Evolutionary conservation across 1,139 yeast genomes (phyloP), one percentile per base, ranked within the genome.

Genomic region (Kodamaea derodonti): DNA sequence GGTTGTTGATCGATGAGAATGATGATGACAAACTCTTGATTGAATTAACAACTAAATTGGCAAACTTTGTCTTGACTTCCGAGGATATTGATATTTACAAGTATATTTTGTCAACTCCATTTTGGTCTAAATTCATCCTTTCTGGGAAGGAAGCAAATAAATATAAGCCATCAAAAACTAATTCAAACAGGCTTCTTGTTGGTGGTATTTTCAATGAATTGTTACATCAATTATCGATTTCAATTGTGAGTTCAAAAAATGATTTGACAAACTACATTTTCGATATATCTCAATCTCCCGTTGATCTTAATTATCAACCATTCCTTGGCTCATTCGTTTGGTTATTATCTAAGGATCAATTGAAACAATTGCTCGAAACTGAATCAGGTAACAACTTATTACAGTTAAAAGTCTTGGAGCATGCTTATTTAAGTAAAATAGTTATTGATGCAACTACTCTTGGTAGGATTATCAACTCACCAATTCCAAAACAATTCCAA

Each of bases 131-230:
- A 5, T 42, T 27, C 23, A 4, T 45, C 22, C 24, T 47, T 7
- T 34, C 39, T n/a, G 17, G 17, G 7, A 22, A 16, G 8, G 18
- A 28, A 5, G 42, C 39, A 10, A 29, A 30, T 5, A 20, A 13
- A 9, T 12, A 10, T 12, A 12, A 7, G 9, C 22, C 22, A 18
- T 13, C 28, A n/a, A n/a, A 24, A n/a, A 25, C 14, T 13, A 12
- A 25, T 8, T 8, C 12, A 9, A 24, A 8, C 2, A 62, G 61
- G 34, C 41, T 49, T 1, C 56, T 61, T 31, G 54, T 58, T 2
- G 49, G 65, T 23, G 48, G 52, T 4, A 43, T 70, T 3, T 33
- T 72, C 6, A 60, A 58, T 42, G 76, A 72, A 38, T 49, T 72
- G 2, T 64, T 70, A 27, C 49, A 48, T 10, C 68, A 58, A 39